Evolutionary conservation across 78 protist species (phyloP), one percentile per base, ranked within the genome.

Genomic region (Dictyostelium intermedium): DNA sequence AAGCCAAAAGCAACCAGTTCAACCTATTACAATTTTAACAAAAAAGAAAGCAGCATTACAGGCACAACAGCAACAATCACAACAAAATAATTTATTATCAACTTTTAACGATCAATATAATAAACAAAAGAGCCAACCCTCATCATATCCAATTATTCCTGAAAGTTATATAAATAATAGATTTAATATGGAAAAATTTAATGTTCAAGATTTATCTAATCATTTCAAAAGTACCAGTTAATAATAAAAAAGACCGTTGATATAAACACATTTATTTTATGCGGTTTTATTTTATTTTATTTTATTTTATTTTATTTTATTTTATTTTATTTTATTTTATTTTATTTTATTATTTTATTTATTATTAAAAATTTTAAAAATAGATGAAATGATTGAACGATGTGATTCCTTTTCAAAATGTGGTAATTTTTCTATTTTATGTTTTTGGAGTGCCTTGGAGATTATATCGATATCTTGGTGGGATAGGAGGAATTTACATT

Each of bases 131-230:
- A 11, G 25, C 13, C 61, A 79, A 79, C 66, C 60, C 27, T 45
- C 30, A 45, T 3, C 30, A 27, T 79, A 79, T 47, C 84, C 84
- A 6, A 9, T 27, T 27, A 79, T 79, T 23, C 84, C 84, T 45
- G 84, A 79, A 23, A 79, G 43, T 13, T 79, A 37, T 45, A 39
- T 27, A 8, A 79, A 79, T 45, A 25, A 34, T 5, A 41, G 45
- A 45, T 79, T 79, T 47, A 79, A 39, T n/a, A 43, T 79, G 84
- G 69, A 41, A 13, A 27, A n/a, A 27, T 79, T 79, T 32, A 79
- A 79, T 27, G 32, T 14, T 9, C 66, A 79, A n/a, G 56, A 34
- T n/a, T 25, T 79, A 32, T 30, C 56, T 5, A 39, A 79, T 27
- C 25, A 37, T 27, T 79, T 79, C 30, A 76, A 76, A 76, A 34